Base-by-base conservation (phyloP, 108 stramenopile species). In the Stephanodiscus minutulus region DNA sequence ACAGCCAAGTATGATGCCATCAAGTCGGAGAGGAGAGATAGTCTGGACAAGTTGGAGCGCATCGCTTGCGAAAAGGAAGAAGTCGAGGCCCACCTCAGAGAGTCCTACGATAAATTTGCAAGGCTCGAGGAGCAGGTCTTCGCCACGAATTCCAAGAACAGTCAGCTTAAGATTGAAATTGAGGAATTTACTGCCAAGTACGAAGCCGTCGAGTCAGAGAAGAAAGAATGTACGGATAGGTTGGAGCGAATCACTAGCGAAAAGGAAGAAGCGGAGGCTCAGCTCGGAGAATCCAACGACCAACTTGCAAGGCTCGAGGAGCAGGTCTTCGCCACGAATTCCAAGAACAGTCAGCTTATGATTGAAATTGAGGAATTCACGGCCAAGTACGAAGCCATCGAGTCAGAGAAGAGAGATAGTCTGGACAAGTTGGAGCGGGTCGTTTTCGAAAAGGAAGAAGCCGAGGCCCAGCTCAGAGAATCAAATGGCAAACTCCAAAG, bases 211-310 rank as follows among this genome's bases (percentile, higher is more conserved):
- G 59, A 60, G 18, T 39, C n/a, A 35, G 36, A 60, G 20, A 35
- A 60, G 18, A 60, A 10, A 18, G 5, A 60, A 15, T 60, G 4
- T 35, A 20, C 5, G 37, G 59, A 60, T n/a, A 21, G 2, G 37
- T 35, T 60, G n/a, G 35, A 37, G 5, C n/a, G 18, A 8, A 5
- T 60, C 59, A 43, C 35, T 22, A 0, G 18, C 35, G 59, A 43
- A 35, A 60, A 60, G 17, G 20, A 41, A 21, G n/a, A 15, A 36
- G 3, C 36, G 8, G 36, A 37, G n/a, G 18, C 12, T 0, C 36
- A 60, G 59, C 18, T 60, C 6, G 17, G 17, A 22, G 59, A 60
- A 41, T 60, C 36, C 0, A 60, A 41, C 17, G 59, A 41, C 4
- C 36, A 60, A 6, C 35, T 60, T 18, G 21, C 7, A 21, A 17